Percentiles rank a stretch among this genome's conserved stretches.
These are phyloP conservation scores for Cytospora paraplurivora DNA, from an alignment of 2,329 filamentous ascomycete genomes.

Conservation along the genomic window DNA sequence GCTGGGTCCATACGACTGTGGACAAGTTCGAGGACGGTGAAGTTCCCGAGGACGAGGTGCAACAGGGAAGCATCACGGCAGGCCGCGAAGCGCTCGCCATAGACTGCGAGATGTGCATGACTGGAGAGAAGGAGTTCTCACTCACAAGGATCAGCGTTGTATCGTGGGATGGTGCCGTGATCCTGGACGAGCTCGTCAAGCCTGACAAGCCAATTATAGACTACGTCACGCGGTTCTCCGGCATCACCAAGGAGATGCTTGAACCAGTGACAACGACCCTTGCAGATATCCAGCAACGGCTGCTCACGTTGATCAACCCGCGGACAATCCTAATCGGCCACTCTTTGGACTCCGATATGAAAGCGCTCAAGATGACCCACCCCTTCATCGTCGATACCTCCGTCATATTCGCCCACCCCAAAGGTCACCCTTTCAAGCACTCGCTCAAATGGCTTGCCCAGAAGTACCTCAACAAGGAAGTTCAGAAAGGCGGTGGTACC, in stretches of 20 bases:
- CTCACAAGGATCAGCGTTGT: conserved; percentile 88
- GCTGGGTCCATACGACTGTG: conserved; percentile 83
- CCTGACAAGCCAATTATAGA: conserved; percentile 85
- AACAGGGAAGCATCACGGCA: conserved; percentile 80
- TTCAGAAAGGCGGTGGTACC: conserved; percentile 74
- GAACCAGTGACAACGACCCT: conserved; percentile 81
- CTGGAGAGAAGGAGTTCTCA: conserved; percentile 75
- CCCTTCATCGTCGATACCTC: conserved; percentile 93
- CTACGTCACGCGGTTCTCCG: conserved; percentile 89
- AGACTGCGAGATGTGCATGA: conserved; percentile 98
- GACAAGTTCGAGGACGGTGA: conserved; percentile 65
- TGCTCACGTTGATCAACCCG: conserved; percentile 72
- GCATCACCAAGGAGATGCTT: conserved; percentile 86
- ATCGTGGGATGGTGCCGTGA: conserved; percentile 77
- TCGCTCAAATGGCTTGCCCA: conserved; percentile 87
- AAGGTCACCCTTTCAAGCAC: conserved; percentile 85
- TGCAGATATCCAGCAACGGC: conserved; percentile 75
- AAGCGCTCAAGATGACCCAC: conserved; percentile 81
- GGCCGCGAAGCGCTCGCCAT: conserved; percentile 79
- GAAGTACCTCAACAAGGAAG: conserved; percentile 83
- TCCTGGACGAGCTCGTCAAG: conserved; percentile 91
- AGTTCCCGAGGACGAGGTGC: conserved; percentile 69
- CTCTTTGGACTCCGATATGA: conserved; percentile 81
- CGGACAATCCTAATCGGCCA: conserved; percentile 77
- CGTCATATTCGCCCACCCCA: conserved; percentile 85